Conservation (phyloP, 768 basidiomycete species). For the Boletus pseudo-olivaceus region DNA sequence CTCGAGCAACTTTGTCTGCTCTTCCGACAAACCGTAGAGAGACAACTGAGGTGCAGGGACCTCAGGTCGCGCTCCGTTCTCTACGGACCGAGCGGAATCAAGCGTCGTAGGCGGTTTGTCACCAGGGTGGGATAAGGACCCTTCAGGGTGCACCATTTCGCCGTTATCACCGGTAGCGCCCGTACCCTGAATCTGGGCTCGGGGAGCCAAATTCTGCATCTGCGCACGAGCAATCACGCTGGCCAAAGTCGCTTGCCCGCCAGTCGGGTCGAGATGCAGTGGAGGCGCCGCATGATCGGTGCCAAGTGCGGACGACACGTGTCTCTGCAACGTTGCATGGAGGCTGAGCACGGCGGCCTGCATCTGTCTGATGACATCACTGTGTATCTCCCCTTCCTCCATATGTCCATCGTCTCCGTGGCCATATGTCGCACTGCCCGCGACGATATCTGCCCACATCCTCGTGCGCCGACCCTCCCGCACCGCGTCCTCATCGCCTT, state of each 20-base stretch:
- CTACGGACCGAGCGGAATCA: constrained; percentile 6
- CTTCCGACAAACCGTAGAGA: constrained; percentile 68
- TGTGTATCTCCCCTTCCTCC: constrained; percentile 64
- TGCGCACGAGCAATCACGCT: constrained; percentile 73
- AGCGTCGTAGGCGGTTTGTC: constrained; percentile 5
- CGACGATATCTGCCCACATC: constrained; percentile 61
- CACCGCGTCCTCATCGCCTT: constrained; percentile 34
- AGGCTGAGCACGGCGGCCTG: constrained; percentile 53
- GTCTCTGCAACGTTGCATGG: constrained; percentile 52
- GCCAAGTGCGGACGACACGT: constrained; percentile 56
- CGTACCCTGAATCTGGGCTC: constrained; percentile 10
- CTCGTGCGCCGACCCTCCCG: constrained; percentile 60
- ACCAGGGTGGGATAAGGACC: constrained; percentile 3
- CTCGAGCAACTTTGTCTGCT: constrained; percentile 66
- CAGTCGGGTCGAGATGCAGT: constrained; percentile 41
- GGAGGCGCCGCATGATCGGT: constrained; percentile 31
- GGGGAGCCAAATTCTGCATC: constrained; percentile 40
- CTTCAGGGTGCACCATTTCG: constrained; percentile 8
- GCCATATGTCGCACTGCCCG: constrained; percentile 27
- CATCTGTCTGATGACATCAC: constrained; percentile 43
- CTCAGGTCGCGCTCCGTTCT: constrained; percentile 5
- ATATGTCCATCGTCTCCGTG: constrained; percentile 27
- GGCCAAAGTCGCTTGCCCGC: constrained; percentile 64
- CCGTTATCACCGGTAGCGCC: constrained; percentile 1
- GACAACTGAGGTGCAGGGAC: constrained; percentile 44